phyloP scores from a whole-genome alignment of 495 filamentous ascomycete genomes.

The Podospora didyma region DNA sequence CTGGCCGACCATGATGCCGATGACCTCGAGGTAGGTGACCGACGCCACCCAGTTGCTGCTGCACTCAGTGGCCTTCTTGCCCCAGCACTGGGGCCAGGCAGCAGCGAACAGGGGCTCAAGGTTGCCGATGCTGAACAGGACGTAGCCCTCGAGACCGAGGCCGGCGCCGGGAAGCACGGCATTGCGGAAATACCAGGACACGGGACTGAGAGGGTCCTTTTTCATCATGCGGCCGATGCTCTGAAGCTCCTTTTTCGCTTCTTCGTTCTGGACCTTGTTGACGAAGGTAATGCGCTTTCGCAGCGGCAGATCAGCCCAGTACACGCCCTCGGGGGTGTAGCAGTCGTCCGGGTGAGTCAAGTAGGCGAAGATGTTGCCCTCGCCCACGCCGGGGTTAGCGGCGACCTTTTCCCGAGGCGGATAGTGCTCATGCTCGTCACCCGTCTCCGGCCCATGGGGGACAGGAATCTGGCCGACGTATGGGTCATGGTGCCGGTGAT shows the following conservation, averaged over 20 bases:
- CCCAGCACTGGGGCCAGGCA: slow-evolving; percentile 73
- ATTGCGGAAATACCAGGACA: slow-evolving; percentile 81
- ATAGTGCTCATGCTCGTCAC: slow-evolving; percentile 37
- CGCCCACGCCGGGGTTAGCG: slow-evolving; percentile 50
- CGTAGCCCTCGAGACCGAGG: slow-evolving; percentile 85
- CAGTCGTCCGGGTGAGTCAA: slow-evolving; percentile 78
- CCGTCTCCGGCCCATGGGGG: slow-evolving; percentile 44
- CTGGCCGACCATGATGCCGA: slow-evolving; percentile 87
- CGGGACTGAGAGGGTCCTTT: slow-evolving; percentile 69
- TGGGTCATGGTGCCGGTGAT: slow-evolving; percentile 40
- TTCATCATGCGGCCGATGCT: slow-evolving; percentile 74
- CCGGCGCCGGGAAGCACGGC: slow-evolving; percentile 87
- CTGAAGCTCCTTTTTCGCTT: slow-evolving; percentile 59
- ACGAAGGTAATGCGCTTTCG: slow-evolving; percentile 67
- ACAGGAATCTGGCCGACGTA: slow-evolving; percentile 41
- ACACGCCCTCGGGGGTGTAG: slow-evolving; percentile 72
- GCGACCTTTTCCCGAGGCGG: slow-evolving; percentile 39
- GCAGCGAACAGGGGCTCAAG: slow-evolving; percentile 69
- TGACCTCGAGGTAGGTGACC: slow-evolving; percentile 79
- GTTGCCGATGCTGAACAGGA: slow-evolving; percentile 92
- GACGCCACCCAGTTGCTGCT: slow-evolving; percentile 69
- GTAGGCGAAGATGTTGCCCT: slow-evolving; percentile 59
- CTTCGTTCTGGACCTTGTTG: slow-evolving; percentile 58
- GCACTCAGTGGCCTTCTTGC: slow-evolving; percentile 51
- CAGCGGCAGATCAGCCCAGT: slow-evolving; percentile 82